Conservation (phyloP, 345 rosid species). For the Euclidium syriacum region DNA sequence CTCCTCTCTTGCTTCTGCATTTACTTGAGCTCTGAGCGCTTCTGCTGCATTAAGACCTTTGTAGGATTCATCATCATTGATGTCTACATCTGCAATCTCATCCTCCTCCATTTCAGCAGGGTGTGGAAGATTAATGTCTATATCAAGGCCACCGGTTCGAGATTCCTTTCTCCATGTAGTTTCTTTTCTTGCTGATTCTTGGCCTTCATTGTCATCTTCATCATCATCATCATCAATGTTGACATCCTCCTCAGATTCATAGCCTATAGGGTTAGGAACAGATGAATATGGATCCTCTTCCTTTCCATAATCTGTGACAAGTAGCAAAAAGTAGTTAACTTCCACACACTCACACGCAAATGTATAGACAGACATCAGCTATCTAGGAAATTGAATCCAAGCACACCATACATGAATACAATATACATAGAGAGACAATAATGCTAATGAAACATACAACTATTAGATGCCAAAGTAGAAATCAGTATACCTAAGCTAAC, state of each 20-base stretch:
- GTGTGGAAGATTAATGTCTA: slow-evolving; percentile 54
- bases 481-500: slow-evolving; percentile 36
- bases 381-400: too few species aligned
- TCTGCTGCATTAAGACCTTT: slow-evolving; percentile 78
- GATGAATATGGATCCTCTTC: slow-evolving; percentile 20
- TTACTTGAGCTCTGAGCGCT: slow-evolving; percentile 76
- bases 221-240: slow-evolving; percentile 38
- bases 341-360: background rate
- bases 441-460: background rate
- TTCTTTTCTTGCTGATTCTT: slow-evolving; percentile 14
- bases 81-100: slow-evolving; percentile 83
- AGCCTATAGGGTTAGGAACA: slow-evolving; percentile 16
- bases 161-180: slow-evolving; percentile 28
- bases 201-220: slow-evolving; percentile 27
- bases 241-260: slow-evolving; percentile 44
- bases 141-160: slow-evolving; percentile 39
- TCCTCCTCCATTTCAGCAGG: slow-evolving; percentile 51
- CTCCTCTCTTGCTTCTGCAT: slow-evolving; percentile 43
- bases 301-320: slow-evolving; percentile 32
- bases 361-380: too few species aligned
- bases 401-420: background rate
- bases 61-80: slow-evolving; percentile 49
- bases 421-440: background rate
- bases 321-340: background rate
- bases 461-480: background rate